Evolutionary conservation across 768 basidiomycete species (phyloP), one percentile per base, ranked within the genome.

Genomic region (Panus rudis): DNA sequence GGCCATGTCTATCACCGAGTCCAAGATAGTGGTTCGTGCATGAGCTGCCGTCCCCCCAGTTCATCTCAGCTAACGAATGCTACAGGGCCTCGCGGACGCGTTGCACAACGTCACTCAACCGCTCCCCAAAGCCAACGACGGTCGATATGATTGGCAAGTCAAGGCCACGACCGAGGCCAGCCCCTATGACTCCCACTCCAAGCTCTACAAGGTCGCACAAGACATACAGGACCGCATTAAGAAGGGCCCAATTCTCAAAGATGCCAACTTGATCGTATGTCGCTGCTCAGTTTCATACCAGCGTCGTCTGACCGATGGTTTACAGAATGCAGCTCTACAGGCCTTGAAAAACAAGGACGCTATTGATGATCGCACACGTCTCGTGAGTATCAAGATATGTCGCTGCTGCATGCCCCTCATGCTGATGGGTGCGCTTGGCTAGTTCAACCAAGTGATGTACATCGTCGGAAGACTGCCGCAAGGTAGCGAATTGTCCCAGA

Each of bases 81-180:
- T 32, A 16, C 33, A 48, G 51, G 49, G 46, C 16, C 49, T 51
- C 19, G 60, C 63, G 2, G 70, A 71, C 45, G 52, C 59, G 10
- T 50, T 53, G 21, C 59, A 67, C 46, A 65, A 71, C 27, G 56
- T 64, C 6, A 52, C 51, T 6, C 62, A 71, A 8, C 52, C 64
- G 21, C 55, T 63, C 1, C 73, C 73, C 6, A 51, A 47, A 25
- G 64, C 72, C 4, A 66, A 66, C 4, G 68, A 70, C 46, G 72
- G 71, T 6, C 64, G 64, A 39, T 75, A 75, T 50, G 68, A 71
- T 48, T 67, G 61, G 55, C 59, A 72, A 51, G 60, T 65, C 7
- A 31, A 41, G 34, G 45, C 53, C 12, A 45, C 52, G 39, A 45
- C 52, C 2, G 52, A 40, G 7, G 45, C 47, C 1, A 44, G 42